Conservation (phyloP, 1,139 yeast genomes). For the Suhomyces bokatorum region DNA sequence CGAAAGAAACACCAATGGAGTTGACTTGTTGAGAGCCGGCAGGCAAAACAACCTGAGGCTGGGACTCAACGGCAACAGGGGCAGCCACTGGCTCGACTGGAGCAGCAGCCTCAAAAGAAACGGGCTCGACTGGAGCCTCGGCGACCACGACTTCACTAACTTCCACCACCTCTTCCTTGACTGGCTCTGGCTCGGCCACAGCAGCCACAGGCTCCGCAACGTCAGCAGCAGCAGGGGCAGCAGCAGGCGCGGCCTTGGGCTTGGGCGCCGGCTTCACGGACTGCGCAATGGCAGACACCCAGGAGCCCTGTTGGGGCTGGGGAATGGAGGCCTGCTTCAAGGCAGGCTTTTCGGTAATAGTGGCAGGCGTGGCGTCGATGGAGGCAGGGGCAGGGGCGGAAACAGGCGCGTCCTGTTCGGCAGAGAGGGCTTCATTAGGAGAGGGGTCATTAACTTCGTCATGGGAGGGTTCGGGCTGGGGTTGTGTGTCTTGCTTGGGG, state of each 20-base stretch:
- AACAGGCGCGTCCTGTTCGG: conserved; percentile 12
- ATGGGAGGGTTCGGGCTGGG: conserved; percentile 15
- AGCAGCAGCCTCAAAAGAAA: conserved; percentile 15
- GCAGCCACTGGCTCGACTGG: conserved; percentile 16
- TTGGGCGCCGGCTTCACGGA: conserved; percentile 36
- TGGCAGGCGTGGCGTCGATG: conserved; percentile 13
- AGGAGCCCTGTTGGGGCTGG: conserved; percentile 40
- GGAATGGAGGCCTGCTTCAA: conserved; percentile 35
- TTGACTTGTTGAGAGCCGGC: conserved; percentile 47
- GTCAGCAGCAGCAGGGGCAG: conserved; percentile 6
- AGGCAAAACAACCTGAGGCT: conserved; percentile 71
- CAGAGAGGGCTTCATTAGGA: conserved; percentile 12
- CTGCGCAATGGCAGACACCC: conserved; percentile 66
- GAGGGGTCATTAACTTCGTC: conserved; percentile 14
- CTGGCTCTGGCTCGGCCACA: conserved; percentile 8
- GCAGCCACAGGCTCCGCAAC: conserved; percentile 15
- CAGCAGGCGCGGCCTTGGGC: conserved; percentile 11
- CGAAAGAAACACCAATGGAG: conserved; percentile 70
- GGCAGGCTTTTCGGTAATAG: conserved; percentile 23
- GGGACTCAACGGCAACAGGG: conserved; percentile 18
- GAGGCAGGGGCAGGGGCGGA: conserved; percentile 13
- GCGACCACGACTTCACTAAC: conserved; percentile 8
- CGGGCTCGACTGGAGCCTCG: conserved; percentile 16
- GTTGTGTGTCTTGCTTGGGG: conserved; percentile 17
- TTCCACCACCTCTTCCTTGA: conserved; percentile 10